Evolutionary conservation across 108 stramenopile genomes (phyloP).

Genomic region (Asterionellopsis glacialis): DNA sequence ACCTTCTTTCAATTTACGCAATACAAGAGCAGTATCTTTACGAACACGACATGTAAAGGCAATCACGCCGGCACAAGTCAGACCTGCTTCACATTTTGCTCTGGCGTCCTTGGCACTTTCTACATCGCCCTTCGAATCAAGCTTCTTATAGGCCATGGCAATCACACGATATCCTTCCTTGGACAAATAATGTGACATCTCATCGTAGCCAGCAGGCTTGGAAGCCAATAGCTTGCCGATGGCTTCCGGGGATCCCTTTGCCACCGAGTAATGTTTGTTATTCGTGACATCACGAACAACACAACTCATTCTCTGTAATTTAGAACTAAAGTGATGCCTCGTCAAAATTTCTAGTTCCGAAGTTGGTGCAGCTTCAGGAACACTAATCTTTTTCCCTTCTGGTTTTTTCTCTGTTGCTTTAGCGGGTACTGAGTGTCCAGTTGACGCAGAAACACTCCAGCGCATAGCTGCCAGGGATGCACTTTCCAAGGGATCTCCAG

Average conservation of each 20-base stretch:
- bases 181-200: constrained; percentile 61
- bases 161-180: constrained; percentile 92
- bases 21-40: constrained; percentile 81
- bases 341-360: constrained; percentile 70
- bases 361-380: constrained; percentile 20
- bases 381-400: constrained; percentile 40
- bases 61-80: constrained; percentile 91
- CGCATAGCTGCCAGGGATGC: constrained; percentile 81
- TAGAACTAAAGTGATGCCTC: constrained; percentile 96
- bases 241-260: constrained; percentile 97
- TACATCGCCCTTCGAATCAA: constrained; percentile 29
- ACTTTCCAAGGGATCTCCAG: constrained; percentile 88
- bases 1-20: constrained; percentile 78
- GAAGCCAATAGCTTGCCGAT: constrained; percentile 64
- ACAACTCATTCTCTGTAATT: constrained; percentile 96
- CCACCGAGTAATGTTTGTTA: constrained; percentile 66
- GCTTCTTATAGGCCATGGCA: constrained; percentile 82
- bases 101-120: constrained; percentile 58
- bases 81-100: constrained; percentile 59
- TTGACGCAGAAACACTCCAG: constrained; percentile 58
- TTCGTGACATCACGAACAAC: constrained; percentile 57
- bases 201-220: constrained; percentile 74
- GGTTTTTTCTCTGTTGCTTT: constrained; percentile 49
- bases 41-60: constrained; percentile 95
- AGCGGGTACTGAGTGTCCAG: constrained; percentile 49